Evolutionary conservation across 441 rosid species (phyloP).

Genomic region (Erysimum pusillum): DNA sequence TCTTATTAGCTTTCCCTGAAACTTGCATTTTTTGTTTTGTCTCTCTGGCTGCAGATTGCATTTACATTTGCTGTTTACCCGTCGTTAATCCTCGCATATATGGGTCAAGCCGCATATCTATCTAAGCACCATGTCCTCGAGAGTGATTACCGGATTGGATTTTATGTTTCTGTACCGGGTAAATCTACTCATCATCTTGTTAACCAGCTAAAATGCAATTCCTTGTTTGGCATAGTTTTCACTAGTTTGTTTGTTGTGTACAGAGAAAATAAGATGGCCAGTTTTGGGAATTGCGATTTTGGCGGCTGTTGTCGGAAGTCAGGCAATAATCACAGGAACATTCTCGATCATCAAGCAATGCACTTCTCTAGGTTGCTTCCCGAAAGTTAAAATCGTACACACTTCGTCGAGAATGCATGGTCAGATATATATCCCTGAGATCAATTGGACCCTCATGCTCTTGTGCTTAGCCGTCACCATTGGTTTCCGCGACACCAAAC

Average conservation of each 20-base stretch:
- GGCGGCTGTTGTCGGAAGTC: conserved; percentile 88
- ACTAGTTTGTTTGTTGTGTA: conserved; percentile 37
- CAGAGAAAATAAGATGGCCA: conserved; percentile 84
- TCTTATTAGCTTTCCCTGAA: not conserved
- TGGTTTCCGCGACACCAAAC: conserved; percentile 80
- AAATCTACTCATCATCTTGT: conserved; percentile 35
- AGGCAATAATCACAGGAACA: conserved; percentile 84
- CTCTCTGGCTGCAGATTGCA: conserved; percentile 65
- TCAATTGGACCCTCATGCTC: conserved; percentile 82
- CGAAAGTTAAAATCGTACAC: conserved; percentile 72
- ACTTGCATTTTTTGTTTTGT: conserved; percentile 10
- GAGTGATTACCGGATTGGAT: conserved; percentile 73
- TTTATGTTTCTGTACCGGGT: conserved; percentile 92
- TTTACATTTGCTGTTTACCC: conserved; percentile 86
- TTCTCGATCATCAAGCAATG: conserved; percentile 86
- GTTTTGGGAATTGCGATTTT: conserved; percentile 76
- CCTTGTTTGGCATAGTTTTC: conserved; percentile 26
- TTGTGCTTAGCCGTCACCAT: conserved; percentile 80
- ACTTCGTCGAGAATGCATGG: conserved; percentile 80
- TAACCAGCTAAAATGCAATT: not conserved
- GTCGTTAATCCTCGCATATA: conserved; percentile 84
- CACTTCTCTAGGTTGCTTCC: conserved; percentile 78
- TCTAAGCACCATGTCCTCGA: conserved; percentile 73
- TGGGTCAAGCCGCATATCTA: conserved; percentile 97
- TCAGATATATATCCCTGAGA: conserved; percentile 82